Evolutionary conservation across 2,329 filamentous ascomycete genomes (phyloP), one percentile per base, ranked within the genome.

Genomic region (Fusarium dimerum): DNA sequence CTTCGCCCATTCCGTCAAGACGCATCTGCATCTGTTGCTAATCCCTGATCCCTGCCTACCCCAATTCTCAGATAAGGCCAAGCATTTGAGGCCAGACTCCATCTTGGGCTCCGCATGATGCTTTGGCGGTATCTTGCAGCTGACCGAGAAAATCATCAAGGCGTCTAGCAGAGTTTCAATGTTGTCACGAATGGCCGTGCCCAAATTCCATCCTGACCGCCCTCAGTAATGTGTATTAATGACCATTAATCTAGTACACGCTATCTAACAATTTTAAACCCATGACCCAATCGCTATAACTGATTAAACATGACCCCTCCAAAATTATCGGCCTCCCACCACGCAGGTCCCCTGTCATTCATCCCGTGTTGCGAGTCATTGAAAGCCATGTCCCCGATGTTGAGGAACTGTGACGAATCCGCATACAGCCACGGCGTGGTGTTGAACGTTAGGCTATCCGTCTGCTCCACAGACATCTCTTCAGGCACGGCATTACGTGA

Each of bases 391-490:
- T 73, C 72, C 3, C 66, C 71, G 16, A 74, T 67, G 43, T 68
- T 69, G 9, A 70, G 61, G 39, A 76, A 68, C 53, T 75, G 73
- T 10, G 69, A 71, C 0, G 71, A 68, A 48, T 76, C 73, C 2
- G 73, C 73, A 43, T 76, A 76, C 15, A 76, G 62, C 73, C 73
- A 76, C 0, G 73, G 73, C 1, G 73, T 76, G 1, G 72, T 74
- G 44, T 74, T 74, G 45, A 75, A 68, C 0, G 71, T 74, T 17
- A 76, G 56, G 32, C 57, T 72, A 48, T 75, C 73, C 0, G 63
- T 62, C 50, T 68, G 64, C 49, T 71, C 71, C 10, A 66, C 65
- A 2, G 64, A 59, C 0, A 67, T 53, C 34, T 72, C 67, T 11
- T 72, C 68, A 20, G 55, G 64, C 5, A 63, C 59, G 2, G 61